Conservation (phyloP, 345 rosid species). For the Lepidium aucheri region DNA sequence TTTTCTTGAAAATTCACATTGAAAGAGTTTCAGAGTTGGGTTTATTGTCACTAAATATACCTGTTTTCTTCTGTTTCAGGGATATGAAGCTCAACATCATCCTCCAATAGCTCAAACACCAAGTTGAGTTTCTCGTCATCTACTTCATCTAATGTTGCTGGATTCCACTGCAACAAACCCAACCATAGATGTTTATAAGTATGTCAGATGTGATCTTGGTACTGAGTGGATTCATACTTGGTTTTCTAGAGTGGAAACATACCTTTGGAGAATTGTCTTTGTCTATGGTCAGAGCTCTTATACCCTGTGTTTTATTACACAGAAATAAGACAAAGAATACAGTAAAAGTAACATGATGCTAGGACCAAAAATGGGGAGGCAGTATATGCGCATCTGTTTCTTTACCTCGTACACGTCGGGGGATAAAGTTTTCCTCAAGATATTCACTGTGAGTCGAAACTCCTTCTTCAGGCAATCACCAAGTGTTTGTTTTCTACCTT, state of each 20-base stretch:
- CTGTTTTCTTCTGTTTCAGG: constrained; percentile 66
- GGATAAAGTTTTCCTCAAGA: constrained; percentile 52
- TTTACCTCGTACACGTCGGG: constrained; percentile 81
- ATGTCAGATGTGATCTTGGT: not conserved
- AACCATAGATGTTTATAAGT: not conserved
- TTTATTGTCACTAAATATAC: constrained; percentile 18
- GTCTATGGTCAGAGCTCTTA: constrained; percentile 81
- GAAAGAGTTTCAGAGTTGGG: not conserved
- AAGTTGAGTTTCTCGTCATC: constrained; percentile 47
- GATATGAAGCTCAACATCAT: constrained; percentile 61
- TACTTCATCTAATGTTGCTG: constrained; percentile 46
- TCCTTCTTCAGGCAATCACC: constrained; percentile 73
- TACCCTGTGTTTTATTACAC: constrained; percentile 45
- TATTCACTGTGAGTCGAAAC: constrained; percentile 69
- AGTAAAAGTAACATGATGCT: not conserved
- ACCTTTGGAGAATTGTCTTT: constrained; percentile 95
- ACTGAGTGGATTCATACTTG: not conserved
- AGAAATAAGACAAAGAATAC: not conserved
- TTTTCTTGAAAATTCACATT: not conserved
- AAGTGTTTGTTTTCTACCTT: constrained; percentile 68
- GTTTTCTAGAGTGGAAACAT: not conserved
- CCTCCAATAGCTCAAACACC: constrained; percentile 52
- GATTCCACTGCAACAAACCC: constrained; percentile 60
- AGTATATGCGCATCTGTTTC: not conserved
- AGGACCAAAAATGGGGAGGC: not conserved